Base-by-base conservation (phyloP, 176 grass and related monocot species). In the Musa acuminata region DNA sequence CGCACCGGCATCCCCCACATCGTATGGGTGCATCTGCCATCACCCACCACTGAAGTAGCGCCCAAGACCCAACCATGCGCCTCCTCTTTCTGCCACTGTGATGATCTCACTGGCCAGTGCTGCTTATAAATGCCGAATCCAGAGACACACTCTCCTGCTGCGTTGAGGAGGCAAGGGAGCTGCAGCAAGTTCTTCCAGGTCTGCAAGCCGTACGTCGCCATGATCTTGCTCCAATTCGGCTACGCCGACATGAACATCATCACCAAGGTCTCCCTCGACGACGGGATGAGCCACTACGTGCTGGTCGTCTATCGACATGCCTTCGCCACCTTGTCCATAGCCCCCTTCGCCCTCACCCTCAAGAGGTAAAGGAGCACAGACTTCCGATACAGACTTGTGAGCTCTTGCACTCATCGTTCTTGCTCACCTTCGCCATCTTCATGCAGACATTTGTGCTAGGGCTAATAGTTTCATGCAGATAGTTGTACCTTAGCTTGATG, bases 281-380 rank as follows among this genome's bases (percentile, higher is more conserved):
- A 81, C 19, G 91, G 88, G 76, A 80, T 76, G 3, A 90, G 80
- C 79, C 90, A 88, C 7, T 84, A 82, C 14, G 91, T 90, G 21
- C 88, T 88, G 55, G 86, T 86, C 16, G 90, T 95, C 82, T 91
- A 91, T 78, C 64, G 88, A 63, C 85, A 85, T 71, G 85, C 81
- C 55, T 54, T 91, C 24, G 88, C 85, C n/a, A 78, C 80, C 16
- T 9, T 86, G 79, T 90, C 82, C 59, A 4, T 96, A 67, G 2
- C 83, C 19, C 91, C 88, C 10, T 69, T 91, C 71, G 81, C 88
- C 8, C 79, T 79, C 58, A 71, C 86, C 57, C 63, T 88, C 16
- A 85, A 88, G 27, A 96, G 85, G 91, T 95, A 76, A 9, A 43
- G 3, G 29, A 35, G 29, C 29, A 35, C 29, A 35, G 29, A 35